Evolutionary conservation across 495 filamentous ascomycete genomes (phyloP).

Genomic region (Bacidia gigantensis): DNA sequence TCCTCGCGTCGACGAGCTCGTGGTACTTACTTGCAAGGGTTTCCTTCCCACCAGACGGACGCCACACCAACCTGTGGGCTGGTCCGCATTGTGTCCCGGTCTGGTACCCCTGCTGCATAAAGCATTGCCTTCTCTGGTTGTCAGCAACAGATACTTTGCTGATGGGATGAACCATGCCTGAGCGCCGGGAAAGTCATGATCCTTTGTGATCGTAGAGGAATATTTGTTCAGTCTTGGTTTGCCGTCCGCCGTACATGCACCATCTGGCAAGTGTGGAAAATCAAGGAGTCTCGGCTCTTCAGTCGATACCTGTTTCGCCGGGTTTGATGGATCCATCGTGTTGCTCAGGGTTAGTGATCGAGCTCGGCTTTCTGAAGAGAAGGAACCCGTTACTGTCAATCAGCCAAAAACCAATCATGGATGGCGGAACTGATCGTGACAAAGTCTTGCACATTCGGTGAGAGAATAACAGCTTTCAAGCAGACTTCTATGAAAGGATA

Average conservation of each 20-base stretch:
- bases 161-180: conserved; percentile 41
- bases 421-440: too few relatives aligned
- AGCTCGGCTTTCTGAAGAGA: too few relatives aligned
- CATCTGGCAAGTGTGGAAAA: conserved; percentile 44
- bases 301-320: conserved; percentile 24
- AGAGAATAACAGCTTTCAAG: not conserved
- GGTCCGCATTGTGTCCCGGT: conserved; percentile 73
- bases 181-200: conserved; percentile 87
- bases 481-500: too few relatives aligned
- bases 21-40: conserved; percentile 59
- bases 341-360: not conserved
- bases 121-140: conserved; percentile 65
- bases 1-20: not conserved
- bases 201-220: conserved; percentile 58
- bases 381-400: too few relatives aligned
- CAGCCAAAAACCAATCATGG: too few relatives aligned
- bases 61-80: conserved; percentile 81
- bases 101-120: conserved; percentile 81
- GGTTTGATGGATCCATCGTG: conserved; percentile 33
- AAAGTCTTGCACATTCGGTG: not conserved
- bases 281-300: conserved; percentile 48
- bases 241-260: conserved; percentile 41
- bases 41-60: conserved; percentile 97
- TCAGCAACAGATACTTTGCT: not conserved
- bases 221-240: conserved; percentile 54